phyloP scores from a whole-genome alignment of 2,329 filamentous ascomycete genomes.

The Ophiostoma novo-ulmi region DNA sequence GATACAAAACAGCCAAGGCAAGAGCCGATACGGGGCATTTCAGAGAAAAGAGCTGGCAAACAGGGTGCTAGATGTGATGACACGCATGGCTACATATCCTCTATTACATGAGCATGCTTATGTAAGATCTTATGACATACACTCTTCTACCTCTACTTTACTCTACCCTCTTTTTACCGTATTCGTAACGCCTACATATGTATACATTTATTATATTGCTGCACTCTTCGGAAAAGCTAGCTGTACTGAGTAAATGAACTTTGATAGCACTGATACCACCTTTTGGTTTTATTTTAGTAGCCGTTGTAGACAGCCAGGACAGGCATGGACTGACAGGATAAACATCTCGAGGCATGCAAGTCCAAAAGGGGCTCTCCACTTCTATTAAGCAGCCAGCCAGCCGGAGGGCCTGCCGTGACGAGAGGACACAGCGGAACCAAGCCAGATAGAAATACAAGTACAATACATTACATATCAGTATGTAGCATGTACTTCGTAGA shows the following conservation, averaged over 20 bases:
- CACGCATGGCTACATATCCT: too few species aligned
- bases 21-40: background rate
- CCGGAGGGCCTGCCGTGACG: slow-evolving; percentile 15
- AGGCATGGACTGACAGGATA: background rate
- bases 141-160: background rate
- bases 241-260: background rate
- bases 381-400: slow-evolving; percentile 9
- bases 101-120: background rate
- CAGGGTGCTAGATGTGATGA: background rate
- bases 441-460: background rate
- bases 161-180: background rate
- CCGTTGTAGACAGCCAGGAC: background rate
- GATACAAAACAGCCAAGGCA: background rate
- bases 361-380: slow-evolving; percentile 5
- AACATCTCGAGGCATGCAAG: background rate
- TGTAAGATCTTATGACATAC: background rate
- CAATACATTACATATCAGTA: background rate
- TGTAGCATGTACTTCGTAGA: background rate
- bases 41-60: background rate
- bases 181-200: background rate
- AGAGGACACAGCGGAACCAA: slow-evolving; percentile 6
- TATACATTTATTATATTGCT: slow-evolving; percentile 1
- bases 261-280: background rate
- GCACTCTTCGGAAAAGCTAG: slow-evolving; percentile 9
- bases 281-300: background rate